These are phyloP conservation scores for Cryphonectria nitschkei DNA, from an alignment of 2,329 filamentous ascomycete genomes.

Conservation along the genomic window DNA sequence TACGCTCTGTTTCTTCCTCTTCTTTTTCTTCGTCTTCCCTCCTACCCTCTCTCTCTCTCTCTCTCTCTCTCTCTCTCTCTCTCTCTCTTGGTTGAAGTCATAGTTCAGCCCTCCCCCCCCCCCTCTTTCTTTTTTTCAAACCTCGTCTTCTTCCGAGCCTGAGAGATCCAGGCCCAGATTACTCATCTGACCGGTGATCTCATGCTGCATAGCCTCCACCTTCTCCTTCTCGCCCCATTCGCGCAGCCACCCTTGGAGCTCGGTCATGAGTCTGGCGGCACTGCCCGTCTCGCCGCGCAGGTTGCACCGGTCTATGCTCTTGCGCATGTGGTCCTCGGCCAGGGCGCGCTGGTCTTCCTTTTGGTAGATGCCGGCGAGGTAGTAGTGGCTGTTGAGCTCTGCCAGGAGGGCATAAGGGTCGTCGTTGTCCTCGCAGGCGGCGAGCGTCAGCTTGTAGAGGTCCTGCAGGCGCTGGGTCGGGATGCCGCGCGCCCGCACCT, in stretches of 20 bases:
- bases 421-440: neutral
- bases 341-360: conserved; percentile 10
- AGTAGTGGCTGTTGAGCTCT: conserved; percentile 22
- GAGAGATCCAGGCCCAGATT: conserved; percentile 10
- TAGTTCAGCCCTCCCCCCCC: too few relatives aligned
- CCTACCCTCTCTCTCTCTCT: neutral
- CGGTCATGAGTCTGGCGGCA: conserved; percentile 18
- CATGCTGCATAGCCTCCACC: conserved; percentile 9
- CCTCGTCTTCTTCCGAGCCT: neutral
- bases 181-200: conserved; percentile 6
- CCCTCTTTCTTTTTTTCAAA: neutral
- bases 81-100: neutral
- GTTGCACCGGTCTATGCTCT: conserved; percentile 14
- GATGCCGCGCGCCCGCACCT: conserved; percentile 15
- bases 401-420: neutral
- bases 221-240: conserved; percentile 26
- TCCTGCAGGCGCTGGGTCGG: conserved; percentile 14
- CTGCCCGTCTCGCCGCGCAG: neutral
- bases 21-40: neutral
- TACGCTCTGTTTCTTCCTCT: neutral
- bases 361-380: conserved; percentile 20
- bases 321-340: conserved; percentile 15
- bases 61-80: too few relatives aligned
- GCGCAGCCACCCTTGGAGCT: conserved; percentile 18
- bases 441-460: conserved; percentile 15